Evolutionary conservation across 192 early-diverging fungal species (phyloP), one percentile per base, ranked within the genome.

Genomic region (Linnemannia elongata): DNA sequence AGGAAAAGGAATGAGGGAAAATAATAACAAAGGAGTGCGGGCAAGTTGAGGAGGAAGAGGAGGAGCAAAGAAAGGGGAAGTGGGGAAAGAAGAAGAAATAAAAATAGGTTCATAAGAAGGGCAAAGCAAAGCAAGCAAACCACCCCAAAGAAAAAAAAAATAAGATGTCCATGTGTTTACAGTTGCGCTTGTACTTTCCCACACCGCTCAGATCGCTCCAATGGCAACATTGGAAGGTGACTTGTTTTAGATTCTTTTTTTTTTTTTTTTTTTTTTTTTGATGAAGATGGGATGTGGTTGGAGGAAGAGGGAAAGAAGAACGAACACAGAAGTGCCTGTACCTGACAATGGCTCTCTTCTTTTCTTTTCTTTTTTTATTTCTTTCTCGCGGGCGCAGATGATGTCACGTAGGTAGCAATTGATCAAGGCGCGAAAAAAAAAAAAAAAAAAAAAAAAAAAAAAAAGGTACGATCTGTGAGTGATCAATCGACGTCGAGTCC

Each of bases 131-230:
- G 6, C 22, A 54, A n/a, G n/a, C n/a, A n/a, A n/a, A n/a, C n/a
- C n/a, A 30, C 60, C 60, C 60, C 60, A 66, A 66, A 66, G 60
- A 52, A 66, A 38, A 72, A 57, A 42, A 39, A 72, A 41, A 35
- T 0, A 12, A 44, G 18, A 8, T 8, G 4, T 33, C 27, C n/a
- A 47, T 39, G 20, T 72, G 36, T 72, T 74, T 74, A 66, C 60
- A 24, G n/a, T 6, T 52, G 22, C 49, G 17, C 1, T 18, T 22
- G 41, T 68, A 81, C 79, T 81, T 81, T 81, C 79, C 79, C 73
- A 82, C 80, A 72, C 45, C 74, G 75, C 30, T 55, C 52, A 71
- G 63, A 54, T 49, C 80, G 74, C 77, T 72, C 41, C 41, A 18
- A 69, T 69, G 10, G 60, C 9, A 66, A 12, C 12, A 12, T 33